phyloP scores from a whole-genome alignment of 768 basidiomycete species.

The Tricholoma terreum region DNA sequence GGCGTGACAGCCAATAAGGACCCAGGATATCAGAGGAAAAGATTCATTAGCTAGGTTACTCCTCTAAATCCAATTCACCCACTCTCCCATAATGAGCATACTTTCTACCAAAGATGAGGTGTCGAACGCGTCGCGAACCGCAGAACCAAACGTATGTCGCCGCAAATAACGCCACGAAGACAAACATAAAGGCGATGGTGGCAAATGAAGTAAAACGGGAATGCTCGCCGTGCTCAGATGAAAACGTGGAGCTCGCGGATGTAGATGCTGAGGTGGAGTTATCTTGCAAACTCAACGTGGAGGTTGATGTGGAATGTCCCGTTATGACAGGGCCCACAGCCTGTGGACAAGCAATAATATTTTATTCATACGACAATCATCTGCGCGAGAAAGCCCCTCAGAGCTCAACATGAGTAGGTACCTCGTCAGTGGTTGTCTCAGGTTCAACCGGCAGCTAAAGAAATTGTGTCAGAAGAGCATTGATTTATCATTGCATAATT shows the following conservation, averaged over 20 bases:
- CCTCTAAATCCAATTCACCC: slow-evolving; percentile 46
- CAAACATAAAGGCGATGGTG: slow-evolving; percentile 33
- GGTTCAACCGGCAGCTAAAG: slow-evolving; percentile 51
- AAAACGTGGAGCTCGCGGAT: slow-evolving; percentile 4
- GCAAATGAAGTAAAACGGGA: slow-evolving; percentile 21
- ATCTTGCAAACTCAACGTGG: slow-evolving; percentile 10
- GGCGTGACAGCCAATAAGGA: too few relatives aligned
- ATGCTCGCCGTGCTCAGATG: slow-evolving; percentile 12
- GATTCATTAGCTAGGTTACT: slow-evolving; percentile 30
- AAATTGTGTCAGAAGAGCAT: slow-evolving; percentile 3
- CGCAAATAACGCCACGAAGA: slow-evolving; percentile 44
- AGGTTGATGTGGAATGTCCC: slow-evolving; percentile 15
- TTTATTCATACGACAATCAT: slow-evolving; percentile 51
- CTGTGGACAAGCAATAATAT: slow-evolving; percentile 49
- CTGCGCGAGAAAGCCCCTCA: slow-evolving; percentile 48
- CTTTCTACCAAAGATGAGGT: slow-evolving; percentile 34
- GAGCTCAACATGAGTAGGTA: slow-evolving; percentile 94
- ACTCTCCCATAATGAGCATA: slow-evolving; percentile 45
- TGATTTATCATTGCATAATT: neutral
- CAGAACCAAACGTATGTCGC: slow-evolving; percentile 51
- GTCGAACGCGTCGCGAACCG: slow-evolving; percentile 43
- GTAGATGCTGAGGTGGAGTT: neutral
- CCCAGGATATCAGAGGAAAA: too few relatives aligned
- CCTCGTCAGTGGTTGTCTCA: slow-evolving; percentile 56
- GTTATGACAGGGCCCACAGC: slow-evolving; percentile 24